A percentile compares a stretch with the other conserved stretches of the same genome.
Evolutionary conservation across 2,329 filamentous ascomycete genomes (phyloP).

Genomic region (Nakataea oryzae): DNA sequence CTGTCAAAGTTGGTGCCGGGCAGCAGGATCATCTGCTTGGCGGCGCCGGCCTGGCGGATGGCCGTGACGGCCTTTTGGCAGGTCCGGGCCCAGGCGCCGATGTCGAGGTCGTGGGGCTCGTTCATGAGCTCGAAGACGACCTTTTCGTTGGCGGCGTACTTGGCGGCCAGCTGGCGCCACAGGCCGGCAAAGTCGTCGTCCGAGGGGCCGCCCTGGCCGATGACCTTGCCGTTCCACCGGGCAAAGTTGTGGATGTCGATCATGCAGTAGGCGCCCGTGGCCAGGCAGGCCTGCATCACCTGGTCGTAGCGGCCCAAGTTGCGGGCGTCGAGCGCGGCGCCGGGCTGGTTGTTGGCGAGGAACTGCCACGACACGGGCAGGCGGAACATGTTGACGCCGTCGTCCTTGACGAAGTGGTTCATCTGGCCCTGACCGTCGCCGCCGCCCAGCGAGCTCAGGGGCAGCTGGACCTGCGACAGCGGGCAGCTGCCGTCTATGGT

Average conservation of each 20-base stretch:
- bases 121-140: slow-evolving; percentile 61
- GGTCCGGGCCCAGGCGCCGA: slow-evolving; percentile 46
- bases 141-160: slow-evolving; percentile 42
- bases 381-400: slow-evolving; percentile 45
- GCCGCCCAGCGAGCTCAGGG: slow-evolving; percentile 17
- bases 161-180: slow-evolving; percentile 47
- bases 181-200: slow-evolving; percentile 50
- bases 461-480: slow-evolving; percentile 17
- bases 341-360: slow-evolving; percentile 30
- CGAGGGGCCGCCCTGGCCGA: slow-evolving; percentile 54
- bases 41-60: slow-evolving; percentile 48
- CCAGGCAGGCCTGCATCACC: slow-evolving; percentile 37
- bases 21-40: slow-evolving; percentile 54
- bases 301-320: slow-evolving; percentile 35
- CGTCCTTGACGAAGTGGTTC: slow-evolving; percentile 42
- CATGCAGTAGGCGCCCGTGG: slow-evolving; percentile 36
- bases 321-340: slow-evolving; percentile 27
- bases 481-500: slow-evolving; percentile 26
- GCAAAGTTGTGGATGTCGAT: slow-evolving; percentile 47
- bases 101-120: slow-evolving; percentile 52
- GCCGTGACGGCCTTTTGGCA: slow-evolving; percentile 54
- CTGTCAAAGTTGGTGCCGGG: slow-evolving; percentile 37
- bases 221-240: slow-evolving; percentile 49
- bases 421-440: slow-evolving; percentile 34
- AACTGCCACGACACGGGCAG: slow-evolving; percentile 44